Evolutionary conservation across 192 early-diverging fungal genomes (phyloP).

Genomic region (Coemansia umbellata): DNA sequence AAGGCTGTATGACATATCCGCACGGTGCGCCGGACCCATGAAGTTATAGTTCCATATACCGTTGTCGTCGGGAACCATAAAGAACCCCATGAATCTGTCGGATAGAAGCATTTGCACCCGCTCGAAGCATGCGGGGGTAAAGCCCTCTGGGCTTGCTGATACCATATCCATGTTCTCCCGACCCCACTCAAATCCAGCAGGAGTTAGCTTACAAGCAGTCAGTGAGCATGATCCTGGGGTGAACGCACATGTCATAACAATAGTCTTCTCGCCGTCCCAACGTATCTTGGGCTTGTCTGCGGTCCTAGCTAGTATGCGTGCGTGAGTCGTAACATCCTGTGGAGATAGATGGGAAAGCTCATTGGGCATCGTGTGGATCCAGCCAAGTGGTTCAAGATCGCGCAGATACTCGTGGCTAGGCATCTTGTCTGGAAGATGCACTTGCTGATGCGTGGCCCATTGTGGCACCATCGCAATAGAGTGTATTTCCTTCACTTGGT

Average conservation of each 20-base stretch:
- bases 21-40: conserved; percentile 90
- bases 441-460: conserved; percentile 94
- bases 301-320: conserved; percentile 83
- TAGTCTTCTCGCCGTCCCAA: conserved; percentile 95
- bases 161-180: conserved; percentile 84
- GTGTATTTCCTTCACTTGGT: conserved; percentile 94
- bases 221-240: conserved; percentile 97
- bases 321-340: conserved; percentile 88
- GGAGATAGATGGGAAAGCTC: conserved; percentile 82
- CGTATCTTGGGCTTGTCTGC: conserved; percentile 55
- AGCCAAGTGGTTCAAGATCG: conserved; percentile 94
- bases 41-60: conserved; percentile 99
- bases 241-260: conserved; percentile 92
- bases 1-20: conserved; percentile 89
- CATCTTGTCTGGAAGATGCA: conserved; percentile 82
- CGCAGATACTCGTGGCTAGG: conserved; percentile 89
- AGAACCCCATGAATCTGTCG: conserved; percentile 96
- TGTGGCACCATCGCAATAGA: conserved; percentile 95
- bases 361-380: conserved; percentile 97
- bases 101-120: conserved; percentile 96
- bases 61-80: conserved; percentile 93
- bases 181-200: conserved; percentile 97
- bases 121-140: conserved; percentile 84
- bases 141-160: conserved; percentile 78
- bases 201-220: conserved; percentile 92